Conservation (phyloP, 208 protist genomes). For the Leishmania amazonensis region DNA sequence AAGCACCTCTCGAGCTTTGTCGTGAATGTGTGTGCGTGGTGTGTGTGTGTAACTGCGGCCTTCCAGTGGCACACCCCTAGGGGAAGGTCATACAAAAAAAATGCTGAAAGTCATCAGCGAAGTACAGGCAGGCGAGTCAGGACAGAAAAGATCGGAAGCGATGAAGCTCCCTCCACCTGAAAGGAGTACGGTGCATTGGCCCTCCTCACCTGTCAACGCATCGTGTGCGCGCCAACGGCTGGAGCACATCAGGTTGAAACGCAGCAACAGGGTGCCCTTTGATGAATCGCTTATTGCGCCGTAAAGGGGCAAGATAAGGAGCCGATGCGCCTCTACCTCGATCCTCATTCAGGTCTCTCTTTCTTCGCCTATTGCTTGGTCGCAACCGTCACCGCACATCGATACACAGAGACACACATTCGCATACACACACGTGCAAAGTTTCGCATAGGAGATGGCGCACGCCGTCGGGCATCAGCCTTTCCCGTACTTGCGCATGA, state of each 20-base stretch:
- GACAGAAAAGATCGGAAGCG: not conserved
- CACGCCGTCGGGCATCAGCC: not conserved
- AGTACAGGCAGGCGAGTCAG: not conserved
- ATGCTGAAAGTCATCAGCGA: too few species aligned
- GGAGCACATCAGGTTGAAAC: not conserved
- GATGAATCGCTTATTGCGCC: not conserved
- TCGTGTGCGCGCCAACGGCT: not conserved
- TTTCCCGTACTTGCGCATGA: slow-evolving; percentile 59
- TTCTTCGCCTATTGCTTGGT: not conserved
- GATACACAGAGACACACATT: not conserved
- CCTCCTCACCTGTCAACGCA: not conserved
- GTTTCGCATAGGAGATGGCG: not conserved
- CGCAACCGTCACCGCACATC: not conserved
- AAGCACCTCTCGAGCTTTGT: not conserved
- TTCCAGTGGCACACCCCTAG: too few species aligned
- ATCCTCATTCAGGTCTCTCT: not conserved
- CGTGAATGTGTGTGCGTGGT: not conserved
- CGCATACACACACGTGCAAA: not conserved
- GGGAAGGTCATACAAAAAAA: too few species aligned
- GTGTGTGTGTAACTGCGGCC: not conserved
- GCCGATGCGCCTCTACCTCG: not conserved
- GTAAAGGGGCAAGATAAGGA: not conserved
- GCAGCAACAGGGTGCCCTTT: not conserved
- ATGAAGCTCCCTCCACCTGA: not conserved
- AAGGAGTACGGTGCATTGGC: not conserved